Conservation (phyloP, 192 early-diverging fungal species). For the Gorgonomyces haynaldii region DNA sequence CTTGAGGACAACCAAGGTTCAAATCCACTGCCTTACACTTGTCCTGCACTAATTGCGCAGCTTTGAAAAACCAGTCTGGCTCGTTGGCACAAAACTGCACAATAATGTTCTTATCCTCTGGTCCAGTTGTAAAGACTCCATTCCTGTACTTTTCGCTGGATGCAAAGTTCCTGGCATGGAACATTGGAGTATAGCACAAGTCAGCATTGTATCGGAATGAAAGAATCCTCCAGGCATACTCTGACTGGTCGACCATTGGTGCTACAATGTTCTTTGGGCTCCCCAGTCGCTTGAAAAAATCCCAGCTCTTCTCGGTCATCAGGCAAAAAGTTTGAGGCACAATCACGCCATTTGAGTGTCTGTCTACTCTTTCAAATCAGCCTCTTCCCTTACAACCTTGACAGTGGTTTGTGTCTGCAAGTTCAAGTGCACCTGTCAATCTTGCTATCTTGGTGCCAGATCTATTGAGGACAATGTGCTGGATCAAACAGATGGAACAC, state of each 20-base stretch:
- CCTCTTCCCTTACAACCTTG: no score
- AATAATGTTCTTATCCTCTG: slow-evolving; percentile 38
- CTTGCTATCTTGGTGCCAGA: no score
- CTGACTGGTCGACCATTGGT: slow-evolving; percentile 97
- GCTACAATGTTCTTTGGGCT: slow-evolving; percentile 74
- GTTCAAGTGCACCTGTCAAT: no score
- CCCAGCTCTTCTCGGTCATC: no score
- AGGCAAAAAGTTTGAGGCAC: no score
- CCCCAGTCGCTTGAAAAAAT: slow-evolving; percentile 62
- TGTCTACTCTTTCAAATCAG: no score
- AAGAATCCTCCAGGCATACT: slow-evolving; percentile 84
- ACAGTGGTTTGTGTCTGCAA: no score
- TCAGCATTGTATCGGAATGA: slow-evolving; percentile 74
- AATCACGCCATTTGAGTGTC: no score
- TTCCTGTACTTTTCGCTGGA: slow-evolving; percentile 34
- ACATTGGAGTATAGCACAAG: slow-evolving; percentile 96
- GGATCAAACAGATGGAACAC: no score
- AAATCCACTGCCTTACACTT: slow-evolving; percentile 89
- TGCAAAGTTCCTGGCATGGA: slow-evolving; percentile 79
- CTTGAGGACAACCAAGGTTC: slow-evolving; percentile 94
- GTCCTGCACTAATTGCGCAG: slow-evolving; percentile 69
- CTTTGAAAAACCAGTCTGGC: slow-evolving; percentile 63
- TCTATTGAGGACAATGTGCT: no score
- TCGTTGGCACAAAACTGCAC: slow-evolving; percentile 95
- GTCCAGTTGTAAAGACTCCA: slow-evolving; percentile 30